Evolutionary conservation across 2,329 filamentous ascomycete genomes (phyloP), one percentile per base, ranked within the genome.

Genomic region (Exserohilum turcica): DNA sequence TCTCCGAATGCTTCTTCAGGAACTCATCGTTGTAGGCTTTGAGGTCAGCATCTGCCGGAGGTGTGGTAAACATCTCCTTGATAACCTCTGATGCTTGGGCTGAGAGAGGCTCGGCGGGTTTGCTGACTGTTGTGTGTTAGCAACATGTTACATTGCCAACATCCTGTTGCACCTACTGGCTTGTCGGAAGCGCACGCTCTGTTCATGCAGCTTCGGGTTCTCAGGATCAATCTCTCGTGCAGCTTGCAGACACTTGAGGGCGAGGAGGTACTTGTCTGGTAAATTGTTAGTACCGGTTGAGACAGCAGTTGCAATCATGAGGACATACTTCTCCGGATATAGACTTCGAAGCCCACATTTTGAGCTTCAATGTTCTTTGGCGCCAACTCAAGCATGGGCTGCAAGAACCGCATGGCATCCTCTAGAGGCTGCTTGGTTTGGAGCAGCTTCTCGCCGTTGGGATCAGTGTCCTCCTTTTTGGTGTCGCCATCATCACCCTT

Each of bases 381-480:
- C 67, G 87, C 92, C 68, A 87, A 88, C 73, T 96, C 88, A 54
- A 99, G 81, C 64, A 99, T 79, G 3, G 90, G 92, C 13, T 76
- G 80, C 51, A 99, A 75, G 72, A 94, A 96, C 74, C 93, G 96
- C 80, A 91, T 89, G 3, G 91, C 91, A 67, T 94, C 92, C 42
- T 86, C 87, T 38, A 99, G 77, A 7, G 94, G 93, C 50, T 94
- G 88, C 52, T 86, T 83, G 3, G 93, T 96, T 55, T 89, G 85
- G 15, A 90, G 85, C 52, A 97, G 81, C 74, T 90, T 90, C 64
- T 86, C 78, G 35, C 95, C 94, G 28, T 89, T 80, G 21, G 94
- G 93, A 74, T 99, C 94, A 16, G 90, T 84, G 64, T 99, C 94
- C 76, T 90, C 89, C 80, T 96, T 96, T 80, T 92, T 94, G 8